Base-by-base conservation (phyloP, 2,329 filamentous ascomycete species). In the Ophiostoma piceae region DNA sequence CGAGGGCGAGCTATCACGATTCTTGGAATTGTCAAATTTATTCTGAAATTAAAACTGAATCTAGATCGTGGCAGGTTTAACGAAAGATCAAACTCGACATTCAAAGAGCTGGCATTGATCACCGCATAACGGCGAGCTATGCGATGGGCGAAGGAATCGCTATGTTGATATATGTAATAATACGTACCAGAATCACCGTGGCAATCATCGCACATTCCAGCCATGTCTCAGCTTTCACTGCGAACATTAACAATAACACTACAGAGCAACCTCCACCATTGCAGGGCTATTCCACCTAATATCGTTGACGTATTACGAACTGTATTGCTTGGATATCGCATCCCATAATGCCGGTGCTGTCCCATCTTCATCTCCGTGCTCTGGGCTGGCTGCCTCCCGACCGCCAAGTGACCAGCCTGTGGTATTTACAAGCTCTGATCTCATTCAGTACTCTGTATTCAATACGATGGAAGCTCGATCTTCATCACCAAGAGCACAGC, bases 331-430 rank as follows among this genome's bases (percentile, higher is more conserved):
- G 35, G 51, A 14, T 11, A 47, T 16, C 43, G 51, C 51, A 57
- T 57, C 22, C n/a, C 22, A 22, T 16, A 26, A 26, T 57, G 51
- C 51, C 22, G 14, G 51, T 57, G 51, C 51, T 57, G n/a, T 57
- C 51, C 51, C 51, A 57, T 29, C 51, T 57, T 57, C 51, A 57
- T 57, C 22, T 57, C 51, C 51, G 51, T 57, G 8, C 22, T 57
- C 51, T 57, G 51, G 51, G 22, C 22, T 57, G 51, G 51, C 51
- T 57, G 51, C 51, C 51, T 57, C 51, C 22, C 51, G n/a, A 57
- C 51, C 51, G 51, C 51, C 51, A 57, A 57, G 51, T 57, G n/a
- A 22, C 22, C 51, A 29, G 51, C 51, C 51, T 57, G 43, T 47
- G 19, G 43, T 47, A 47, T n/a, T 2, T n/a, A 19, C 43, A 19